phyloP scores from a whole-genome alignment of 306 rosid genomes.

The Citrullus mucosospermus region DNA sequence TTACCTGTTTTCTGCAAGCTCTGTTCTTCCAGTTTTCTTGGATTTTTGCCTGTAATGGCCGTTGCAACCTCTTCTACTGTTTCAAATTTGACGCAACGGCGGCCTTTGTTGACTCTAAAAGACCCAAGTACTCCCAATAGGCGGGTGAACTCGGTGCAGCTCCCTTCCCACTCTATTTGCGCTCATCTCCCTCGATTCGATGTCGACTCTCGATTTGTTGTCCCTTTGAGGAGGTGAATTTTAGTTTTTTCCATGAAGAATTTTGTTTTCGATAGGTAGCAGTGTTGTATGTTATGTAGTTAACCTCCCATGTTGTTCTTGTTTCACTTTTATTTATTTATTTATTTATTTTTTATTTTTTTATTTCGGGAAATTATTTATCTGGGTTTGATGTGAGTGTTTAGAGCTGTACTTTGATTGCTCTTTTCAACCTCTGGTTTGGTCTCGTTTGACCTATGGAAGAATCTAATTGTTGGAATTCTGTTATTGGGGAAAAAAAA shows the following conservation, averaged over 20 bases:
- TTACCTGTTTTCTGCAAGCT: not conserved
- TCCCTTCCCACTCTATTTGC: constrained; percentile 9
- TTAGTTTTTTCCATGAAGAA: not conserved
- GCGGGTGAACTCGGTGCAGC: constrained; percentile 14
- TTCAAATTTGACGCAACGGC: constrained; percentile 7
- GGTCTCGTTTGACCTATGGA: not conserved
- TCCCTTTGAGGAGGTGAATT: constrained; percentile 23
- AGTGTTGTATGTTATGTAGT: not conserved
- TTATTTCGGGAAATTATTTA: not conserved
- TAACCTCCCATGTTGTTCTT: not conserved
- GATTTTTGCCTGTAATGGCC: constrained; percentile 15
- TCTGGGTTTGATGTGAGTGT: not conserved
- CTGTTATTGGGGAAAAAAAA: not conserved
- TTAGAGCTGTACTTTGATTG: not conserved
- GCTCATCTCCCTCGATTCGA: constrained; percentile 3
- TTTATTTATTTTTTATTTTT: not conserved
- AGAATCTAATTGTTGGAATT: not conserved
- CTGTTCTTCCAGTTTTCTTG: not conserved
- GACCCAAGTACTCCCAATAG: constrained; percentile 1
- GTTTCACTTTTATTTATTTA: not conserved
- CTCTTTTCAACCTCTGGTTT: not conserved
- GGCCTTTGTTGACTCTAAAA: constrained; percentile 9
- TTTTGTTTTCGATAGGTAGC: not conserved
- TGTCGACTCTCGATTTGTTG: constrained; percentile 7
- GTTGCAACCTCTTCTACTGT: constrained; percentile 14